Conservation (phyloP, 352 stramenopile genomes). For the Phytophthora sojae region DNA sequence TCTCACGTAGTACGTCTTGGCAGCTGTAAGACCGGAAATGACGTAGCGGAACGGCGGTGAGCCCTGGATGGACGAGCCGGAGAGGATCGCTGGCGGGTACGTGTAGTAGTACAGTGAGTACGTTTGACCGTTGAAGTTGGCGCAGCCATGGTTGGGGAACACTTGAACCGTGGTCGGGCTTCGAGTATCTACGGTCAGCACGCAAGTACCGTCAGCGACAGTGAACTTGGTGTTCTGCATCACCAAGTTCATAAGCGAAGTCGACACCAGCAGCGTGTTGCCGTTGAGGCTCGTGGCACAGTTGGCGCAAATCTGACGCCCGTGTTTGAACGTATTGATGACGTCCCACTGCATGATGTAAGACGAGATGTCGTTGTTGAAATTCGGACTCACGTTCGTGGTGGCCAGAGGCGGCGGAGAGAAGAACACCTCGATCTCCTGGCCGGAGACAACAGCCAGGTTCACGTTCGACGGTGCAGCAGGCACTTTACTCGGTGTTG, state of each 20-base stretch:
- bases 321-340: conserved; percentile 75
- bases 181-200: conserved; percentile 41
- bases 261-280: conserved; percentile 48
- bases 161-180: conserved; percentile 34
- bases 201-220: conserved; percentile 58
- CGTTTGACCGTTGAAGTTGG: conserved; percentile 53
- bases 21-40: conserved; percentile 72
- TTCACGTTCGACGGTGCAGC: conserved; percentile 90
- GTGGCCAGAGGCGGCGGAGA: conserved; percentile 67
- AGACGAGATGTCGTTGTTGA: conserved; percentile 87
- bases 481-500: conserved; percentile 87
- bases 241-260: conserved; percentile 8
- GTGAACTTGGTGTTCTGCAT: conserved; percentile 49
- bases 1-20: conserved; percentile 91
- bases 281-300: conserved; percentile 57
- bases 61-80: conserved; percentile 68
- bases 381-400: conserved; percentile 64
- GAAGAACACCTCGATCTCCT: conserved; percentile 92
- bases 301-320: conserved; percentile 48
- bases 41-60: conserved; percentile 85
- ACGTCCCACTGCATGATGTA: conserved; percentile 93
- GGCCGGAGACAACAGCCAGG: conserved; percentile 87
- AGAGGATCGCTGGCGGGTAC: conserved; percentile 55
- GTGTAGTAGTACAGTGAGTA: conserved; percentile 75
- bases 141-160: conserved; percentile 39